Evolutionary conservation across 2,329 filamentous ascomycete species (phyloP).

Genomic region (Elsinoe necatrix): DNA sequence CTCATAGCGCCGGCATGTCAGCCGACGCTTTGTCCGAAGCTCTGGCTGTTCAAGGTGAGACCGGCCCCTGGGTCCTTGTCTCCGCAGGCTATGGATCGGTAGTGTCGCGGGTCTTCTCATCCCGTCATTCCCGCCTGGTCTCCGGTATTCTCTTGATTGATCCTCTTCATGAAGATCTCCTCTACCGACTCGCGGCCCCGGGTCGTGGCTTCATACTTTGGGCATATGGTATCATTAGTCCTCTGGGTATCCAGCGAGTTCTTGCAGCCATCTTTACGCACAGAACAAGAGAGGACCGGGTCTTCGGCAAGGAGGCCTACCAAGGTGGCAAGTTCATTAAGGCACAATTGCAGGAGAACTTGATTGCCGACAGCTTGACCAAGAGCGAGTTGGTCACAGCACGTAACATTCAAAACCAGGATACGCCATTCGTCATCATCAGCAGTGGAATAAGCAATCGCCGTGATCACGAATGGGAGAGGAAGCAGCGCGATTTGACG

Average conservation of each 20-base stretch:
- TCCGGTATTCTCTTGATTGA: slow-evolving; percentile 79
- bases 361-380: slow-evolving; percentile 77
- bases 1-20: slow-evolving; percentile 87
- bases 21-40: slow-evolving; percentile 82
- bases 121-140: slow-evolving; percentile 66
- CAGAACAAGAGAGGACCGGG: slow-evolving; percentile 70
- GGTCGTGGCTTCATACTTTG: slow-evolving; percentile 75
- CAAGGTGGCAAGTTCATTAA: slow-evolving; percentile 80
- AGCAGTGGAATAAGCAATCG: slow-evolving; percentile 69
- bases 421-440: slow-evolving; percentile 69
- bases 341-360: slow-evolving; percentile 82
- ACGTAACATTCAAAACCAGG: slow-evolving; percentile 65
- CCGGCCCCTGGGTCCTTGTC: slow-evolving; percentile 80
- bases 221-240: slow-evolving; percentile 76
- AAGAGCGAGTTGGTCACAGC: slow-evolving; percentile 74
- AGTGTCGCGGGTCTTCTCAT: slow-evolving; percentile 84
- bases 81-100: slow-evolving; percentile 81
- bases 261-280: slow-evolving; percentile 74
- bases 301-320: slow-evolving; percentile 71
- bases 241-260: slow-evolving; percentile 74
- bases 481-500: slow-evolving; percentile 76
- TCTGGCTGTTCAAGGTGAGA: slow-evolving; percentile 67
- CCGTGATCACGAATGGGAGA: slow-evolving; percentile 63
- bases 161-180: slow-evolving; percentile 77
- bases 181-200: slow-evolving; percentile 58